phyloP scores from a whole-genome alignment of 2,329 filamentous ascomycete species.

The Aspergillus sp. region DNA sequence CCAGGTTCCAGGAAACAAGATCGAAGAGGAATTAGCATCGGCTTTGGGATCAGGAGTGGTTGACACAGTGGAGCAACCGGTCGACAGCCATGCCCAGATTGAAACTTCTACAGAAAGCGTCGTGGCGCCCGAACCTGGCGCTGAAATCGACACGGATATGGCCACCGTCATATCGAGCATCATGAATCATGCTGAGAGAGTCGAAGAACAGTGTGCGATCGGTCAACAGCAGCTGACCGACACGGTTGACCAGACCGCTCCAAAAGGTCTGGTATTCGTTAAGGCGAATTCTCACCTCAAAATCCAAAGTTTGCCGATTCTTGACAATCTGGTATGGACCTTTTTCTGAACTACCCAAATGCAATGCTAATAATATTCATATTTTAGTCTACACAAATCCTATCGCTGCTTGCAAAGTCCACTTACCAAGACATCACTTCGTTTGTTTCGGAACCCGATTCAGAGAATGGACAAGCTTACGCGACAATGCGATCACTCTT shows the following conservation, averaged over 20 bases:
- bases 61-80: slow-evolving; percentile 19
- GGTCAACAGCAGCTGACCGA: slow-evolving; percentile 29
- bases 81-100: slow-evolving; percentile 16
- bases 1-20: slow-evolving; percentile 24
- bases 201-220: slow-evolving; percentile 35
- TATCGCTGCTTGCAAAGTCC: slow-evolving; percentile 54
- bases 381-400: slow-evolving; percentile 53
- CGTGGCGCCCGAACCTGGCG: slow-evolving; percentile 14
- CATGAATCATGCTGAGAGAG: slow-evolving; percentile 38
- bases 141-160: slow-evolving; percentile 30
- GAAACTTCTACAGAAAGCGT: slow-evolving; percentile 12
- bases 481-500: slow-evolving; percentile 58
- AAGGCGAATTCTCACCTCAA: slow-evolving; percentile 46
- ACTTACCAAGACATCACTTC: slow-evolving; percentile 53
- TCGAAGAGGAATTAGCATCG: slow-evolving; percentile 33
- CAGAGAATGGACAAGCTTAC: slow-evolving; percentile 58
- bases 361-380: neutral
- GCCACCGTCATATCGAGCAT: slow-evolving; percentile 38
- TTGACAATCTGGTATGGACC: slow-evolving; percentile 54
- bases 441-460: slow-evolving; percentile 52
- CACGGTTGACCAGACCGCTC: slow-evolving; percentile 21
- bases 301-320: slow-evolving; percentile 56
- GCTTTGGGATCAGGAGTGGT: slow-evolving; percentile 26
- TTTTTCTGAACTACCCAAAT: neutral
- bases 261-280: slow-evolving; percentile 32